Evolutionary conservation across 345 rosid species (phyloP).

Genomic region (Diplotaxis tenuifolia): DNA sequence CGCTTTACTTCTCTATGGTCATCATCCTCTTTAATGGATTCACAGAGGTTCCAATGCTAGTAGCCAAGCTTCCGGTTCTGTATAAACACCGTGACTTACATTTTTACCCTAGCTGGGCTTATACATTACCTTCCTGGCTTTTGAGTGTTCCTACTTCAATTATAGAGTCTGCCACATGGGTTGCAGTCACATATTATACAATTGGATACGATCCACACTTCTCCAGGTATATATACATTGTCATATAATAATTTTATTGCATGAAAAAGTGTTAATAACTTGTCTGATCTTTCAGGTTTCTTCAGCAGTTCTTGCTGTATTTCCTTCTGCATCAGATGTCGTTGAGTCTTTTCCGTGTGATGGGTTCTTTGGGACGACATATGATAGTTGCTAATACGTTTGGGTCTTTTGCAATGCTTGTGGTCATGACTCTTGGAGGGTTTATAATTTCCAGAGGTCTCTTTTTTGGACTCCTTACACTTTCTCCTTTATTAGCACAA

Average conservation of each 20-base stretch:
- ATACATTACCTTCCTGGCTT: constrained; percentile 88
- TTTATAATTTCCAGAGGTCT: constrained; percentile 90
- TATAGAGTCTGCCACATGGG: constrained; percentile 94
- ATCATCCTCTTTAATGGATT: constrained; percentile 97
- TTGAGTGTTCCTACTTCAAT: constrained; percentile 86
- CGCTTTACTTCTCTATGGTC: constrained; percentile 92
- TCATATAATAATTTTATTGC: background rate
- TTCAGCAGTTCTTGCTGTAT: constrained; percentile 75
- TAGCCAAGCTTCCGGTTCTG: constrained; percentile 90
- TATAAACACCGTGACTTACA: constrained; percentile 95
- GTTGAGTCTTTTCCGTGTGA: constrained; percentile 84
- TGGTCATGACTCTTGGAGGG: constrained; percentile 97
- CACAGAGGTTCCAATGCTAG: constrained; percentile 96
- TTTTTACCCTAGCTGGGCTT: constrained; percentile 97
- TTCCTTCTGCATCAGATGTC: constrained; percentile 97
- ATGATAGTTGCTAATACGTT: constrained; percentile 98
- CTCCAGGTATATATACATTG: constrained; percentile 46
- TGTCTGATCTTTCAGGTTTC: constrained; percentile 60
- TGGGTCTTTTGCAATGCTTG: constrained; percentile 97
- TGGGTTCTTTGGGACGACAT: constrained; percentile 90
- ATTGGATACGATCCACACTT: constrained; percentile 89
- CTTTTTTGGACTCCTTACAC: background rate
- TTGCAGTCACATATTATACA: constrained; percentile 75
- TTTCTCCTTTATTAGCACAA: background rate
- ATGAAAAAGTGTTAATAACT: constrained; percentile 3